These are phyloP conservation scores for Trichothecium roseum DNA, from an alignment of 2,329 filamentous ascomycete species.

Conservation along the genomic window DNA sequence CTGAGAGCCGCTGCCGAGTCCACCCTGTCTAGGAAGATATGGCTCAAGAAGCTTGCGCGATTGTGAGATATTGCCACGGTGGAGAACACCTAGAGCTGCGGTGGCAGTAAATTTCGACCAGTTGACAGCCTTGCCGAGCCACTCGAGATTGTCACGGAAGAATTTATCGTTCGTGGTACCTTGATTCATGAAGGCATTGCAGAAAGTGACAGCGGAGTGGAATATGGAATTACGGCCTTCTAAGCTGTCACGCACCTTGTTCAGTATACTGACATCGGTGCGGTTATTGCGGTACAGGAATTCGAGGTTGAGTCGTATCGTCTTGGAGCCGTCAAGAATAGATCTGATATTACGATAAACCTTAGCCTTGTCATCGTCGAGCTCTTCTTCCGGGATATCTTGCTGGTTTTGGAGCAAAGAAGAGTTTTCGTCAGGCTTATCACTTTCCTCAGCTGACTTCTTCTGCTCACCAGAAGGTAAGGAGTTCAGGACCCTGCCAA, in stretches of 20 bases:
- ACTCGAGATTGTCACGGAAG: constrained; percentile 95
- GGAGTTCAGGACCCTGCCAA: constrained; percentile 77
- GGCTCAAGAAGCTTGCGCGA: constrained; percentile 89
- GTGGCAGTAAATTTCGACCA: constrained; percentile 99
- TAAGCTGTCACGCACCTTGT: constrained; percentile 91
- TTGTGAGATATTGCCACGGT: constrained; percentile 88
- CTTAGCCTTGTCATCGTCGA: constrained; percentile 42
- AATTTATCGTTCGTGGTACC: constrained; percentile 98
- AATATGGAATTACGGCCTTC: constrained; percentile 97
- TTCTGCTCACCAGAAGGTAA: constrained; percentile 48
- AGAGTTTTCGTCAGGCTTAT: constrained; percentile 32
- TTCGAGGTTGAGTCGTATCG: constrained; percentile 88
- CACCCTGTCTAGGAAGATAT: constrained; percentile 68
- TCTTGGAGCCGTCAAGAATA: constrained; percentile 79
- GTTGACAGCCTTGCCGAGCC: constrained; percentile 96
- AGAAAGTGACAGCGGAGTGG: constrained; percentile 93
- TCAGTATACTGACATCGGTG: constrained; percentile 82
- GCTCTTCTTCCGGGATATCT: constrained; percentile 43
- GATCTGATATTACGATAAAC: constrained; percentile 53
- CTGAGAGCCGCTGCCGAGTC: constrained; percentile 70
- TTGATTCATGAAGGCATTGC: constrained; percentile 98
- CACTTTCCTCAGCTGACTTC: constrained; percentile 32
- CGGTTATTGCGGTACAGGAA: constrained; percentile 95
- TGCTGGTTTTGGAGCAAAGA: constrained; percentile 38
- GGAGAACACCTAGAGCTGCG: constrained; percentile 90